Base-by-base conservation (phyloP, 176 grass and related monocot genomes). In the Oryza officinalis region DNA sequence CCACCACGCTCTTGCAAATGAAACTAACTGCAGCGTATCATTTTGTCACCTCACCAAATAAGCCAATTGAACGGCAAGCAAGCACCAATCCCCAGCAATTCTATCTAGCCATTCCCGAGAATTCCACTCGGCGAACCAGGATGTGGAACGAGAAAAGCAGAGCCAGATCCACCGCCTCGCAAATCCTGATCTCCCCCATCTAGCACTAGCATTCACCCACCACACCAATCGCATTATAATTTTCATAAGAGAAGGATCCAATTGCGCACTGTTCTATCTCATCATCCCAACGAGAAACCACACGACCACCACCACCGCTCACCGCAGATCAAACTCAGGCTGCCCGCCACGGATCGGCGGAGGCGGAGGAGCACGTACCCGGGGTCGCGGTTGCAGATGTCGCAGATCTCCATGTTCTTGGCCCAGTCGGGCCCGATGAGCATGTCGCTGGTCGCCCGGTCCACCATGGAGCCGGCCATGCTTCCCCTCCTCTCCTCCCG, bases 381-480 rank as follows among this genome's bases (percentile, higher is more conserved):
- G 65, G 94, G 93, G 87, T 98, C 96, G 70, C 91, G 84, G 88
- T 93, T 98, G 91, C 92, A 83, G 80, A 91, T 88, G 84, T 98
- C 96, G 88, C 96, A 98, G 93, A 98, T 93, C 85, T 93, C 93
- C 90, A 95, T 98, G 89, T 98, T 98, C 89, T 93, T 93, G 6
- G 96, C 91, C 96, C 93, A 95, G 92, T 98, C 96, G 15, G 96
- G 85, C 57, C 91, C 91, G 85, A 95, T 98, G 86, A 98, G 85
- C 77, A 85, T 84, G 86, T 90, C 91, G 85, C 89, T 95, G 67
- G 89, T 98, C 45, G 96, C 96, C 66, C 91, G 85, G 85, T 93
- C 91, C 46, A 93, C 93, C 82, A 92, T 87, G 72, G 82, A 27
- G 43, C 89, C 92, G 37, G 89, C 93, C 92, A 95, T 95, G 79